Percentiles rank a stretch among this genome's conserved stretches.
These are phyloP conservation scores for Mortierella sp. DNA, from an alignment of 371 early-diverging fungal genomes.

Conservation along the genomic window DNA sequence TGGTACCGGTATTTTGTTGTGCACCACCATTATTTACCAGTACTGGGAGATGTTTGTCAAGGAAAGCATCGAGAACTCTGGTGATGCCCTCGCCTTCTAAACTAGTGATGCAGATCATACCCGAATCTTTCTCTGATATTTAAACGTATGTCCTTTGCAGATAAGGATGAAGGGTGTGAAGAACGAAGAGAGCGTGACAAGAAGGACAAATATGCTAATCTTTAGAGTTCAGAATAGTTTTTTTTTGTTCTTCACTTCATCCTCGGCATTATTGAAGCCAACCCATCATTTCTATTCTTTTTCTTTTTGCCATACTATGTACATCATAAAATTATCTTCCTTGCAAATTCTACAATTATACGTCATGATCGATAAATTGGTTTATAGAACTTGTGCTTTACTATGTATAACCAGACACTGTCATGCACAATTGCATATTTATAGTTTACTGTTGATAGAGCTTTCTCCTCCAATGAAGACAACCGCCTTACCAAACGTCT, in stretches of 20 bases:
- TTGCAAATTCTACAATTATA: background rate
- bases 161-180: background rate
- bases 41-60: conserved; percentile 99
- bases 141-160: background rate
- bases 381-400: background rate
- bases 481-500: conserved; percentile 88
- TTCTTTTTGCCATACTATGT: conserved; percentile 19
- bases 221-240: conserved; percentile 6
- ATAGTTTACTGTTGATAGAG: conserved; percentile 62
- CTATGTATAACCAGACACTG: background rate
- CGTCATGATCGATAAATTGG: background rate
- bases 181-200: background rate
- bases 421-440: conserved; percentile 11
- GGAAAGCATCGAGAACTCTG: conserved; percentile 69
- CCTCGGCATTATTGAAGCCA: background rate
- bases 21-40: conserved; percentile 99
- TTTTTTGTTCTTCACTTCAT: conserved; percentile 4
- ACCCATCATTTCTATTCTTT: background rate
- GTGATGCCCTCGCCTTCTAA: conserved; percentile 57
- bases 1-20: conserved; percentile 99
- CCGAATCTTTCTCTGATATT: background rate
- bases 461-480: conserved; percentile 58
- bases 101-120: background rate
- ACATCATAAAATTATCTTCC: conserved; percentile 33
- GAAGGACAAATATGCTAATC: background rate